Conservation (phyloP, 768 basidiomycete genomes). For the Kwoniella sp. region DNA sequence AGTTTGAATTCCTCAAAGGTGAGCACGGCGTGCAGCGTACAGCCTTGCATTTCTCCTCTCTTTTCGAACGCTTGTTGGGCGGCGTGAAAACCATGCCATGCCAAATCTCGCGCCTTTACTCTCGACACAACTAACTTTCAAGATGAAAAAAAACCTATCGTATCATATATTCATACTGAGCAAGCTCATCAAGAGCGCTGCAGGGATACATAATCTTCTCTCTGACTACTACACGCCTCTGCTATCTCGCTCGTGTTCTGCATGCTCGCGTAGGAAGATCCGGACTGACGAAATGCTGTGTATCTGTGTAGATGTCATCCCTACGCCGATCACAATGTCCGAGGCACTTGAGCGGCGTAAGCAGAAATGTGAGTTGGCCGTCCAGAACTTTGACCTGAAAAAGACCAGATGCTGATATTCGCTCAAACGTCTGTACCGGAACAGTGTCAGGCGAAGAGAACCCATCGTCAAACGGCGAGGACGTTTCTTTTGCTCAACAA, state of each 20-base stretch:
- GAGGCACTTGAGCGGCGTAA: conserved; percentile 44
- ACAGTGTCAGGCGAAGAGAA: conserved; percentile 39
- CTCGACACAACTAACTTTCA: conserved; percentile 4
- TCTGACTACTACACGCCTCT: conserved; percentile 38
- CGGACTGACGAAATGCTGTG: conserved; percentile 16
- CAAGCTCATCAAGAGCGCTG: conserved; percentile 1
- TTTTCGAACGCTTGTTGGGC: too few relatives aligned
- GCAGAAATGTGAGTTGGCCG: conserved; percentile 35
- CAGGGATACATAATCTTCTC: conserved; percentile 54
- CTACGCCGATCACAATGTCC: conserved; percentile 11
- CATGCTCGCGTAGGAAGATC: too few relatives aligned
- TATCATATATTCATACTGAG: conserved; percentile 29
- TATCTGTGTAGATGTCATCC: conserved; percentile 30
- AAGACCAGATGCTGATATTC: not conserved
- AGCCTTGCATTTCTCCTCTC: conserved; percentile 7
- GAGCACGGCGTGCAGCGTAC: conserved; percentile 8
- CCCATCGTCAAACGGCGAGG: conserved; percentile 34
- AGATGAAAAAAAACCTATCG: conserved; percentile 39
- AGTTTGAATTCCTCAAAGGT: conserved; percentile 54
- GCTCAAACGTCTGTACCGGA: not conserved
- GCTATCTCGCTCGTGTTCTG: not conserved
- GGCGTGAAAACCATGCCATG: not conserved
- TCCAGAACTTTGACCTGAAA: not conserved
- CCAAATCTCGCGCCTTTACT: not conserved
- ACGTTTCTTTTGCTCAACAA: not conserved